Base-by-base conservation (phyloP, 176 grass and related monocot genomes). In the Zea mays region DNA sequence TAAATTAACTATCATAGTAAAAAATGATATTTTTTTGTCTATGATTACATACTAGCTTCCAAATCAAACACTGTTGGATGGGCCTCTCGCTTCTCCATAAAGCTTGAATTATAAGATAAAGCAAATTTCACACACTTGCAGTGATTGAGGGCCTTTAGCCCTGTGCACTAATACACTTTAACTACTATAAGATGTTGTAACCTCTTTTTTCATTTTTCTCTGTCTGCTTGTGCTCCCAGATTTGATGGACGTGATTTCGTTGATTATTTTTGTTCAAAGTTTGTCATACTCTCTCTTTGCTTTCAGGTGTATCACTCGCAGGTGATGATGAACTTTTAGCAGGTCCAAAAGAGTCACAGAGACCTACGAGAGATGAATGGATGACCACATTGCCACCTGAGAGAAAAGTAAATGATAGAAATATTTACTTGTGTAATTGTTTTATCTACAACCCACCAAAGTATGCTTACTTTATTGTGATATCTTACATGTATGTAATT, bases 301-400 rank as follows among this genome's bases (percentile, higher is more conserved):
- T 72, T 36, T 20, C 60, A 97, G 94, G 95, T 74, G 84, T 98
- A 83, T 92, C 95, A 20, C 88, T 98, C 20, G 95, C 88, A n/a
- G 91, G 91, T 66, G 95, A 94, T 81, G 89, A 94, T 38, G 95
- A 98, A 82, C 91, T 98, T 83, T 82, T 98, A 68, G 85, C 91
- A 58, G 85, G 89, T 43, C 88, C 89, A 11, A 94, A 90, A 83
- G 82, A 88, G 74, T 47, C 82, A 78, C 89, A 94, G 70, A 59
- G 69, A 83, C 89, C 85, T 58, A 98, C 79, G 70, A 87, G 96
- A 76, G 96, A 98, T 74, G 96, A 98, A 74, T 98, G 96, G 96
- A 98, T 98, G 96, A 98, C 96, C 59, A 88, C 87, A 41, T 89
- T 98, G 67, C 96, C 96, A 8, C 96, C 96, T 38, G 92, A 98